phyloP scores from a whole-genome alignment of 2,329 filamentous ascomycete genomes.

The Diaporthe caulivora region DNA sequence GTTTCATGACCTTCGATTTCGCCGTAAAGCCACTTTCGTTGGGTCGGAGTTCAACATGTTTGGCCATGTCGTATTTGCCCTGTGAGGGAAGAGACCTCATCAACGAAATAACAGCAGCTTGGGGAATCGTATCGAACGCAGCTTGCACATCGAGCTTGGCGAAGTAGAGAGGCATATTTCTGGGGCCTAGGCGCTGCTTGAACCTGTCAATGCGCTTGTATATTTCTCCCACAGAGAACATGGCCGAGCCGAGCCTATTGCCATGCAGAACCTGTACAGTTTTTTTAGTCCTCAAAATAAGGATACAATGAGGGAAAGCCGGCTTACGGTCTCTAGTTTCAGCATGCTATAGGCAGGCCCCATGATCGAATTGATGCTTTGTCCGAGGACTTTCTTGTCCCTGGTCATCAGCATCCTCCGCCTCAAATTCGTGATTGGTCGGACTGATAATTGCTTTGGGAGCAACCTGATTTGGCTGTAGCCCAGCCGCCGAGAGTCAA shows the following conservation, averaged over 20 bases:
- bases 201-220: constrained; percentile 80
- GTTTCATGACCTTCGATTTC: constrained; percentile 54
- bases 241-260: constrained; percentile 77
- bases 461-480: constrained; percentile 84
- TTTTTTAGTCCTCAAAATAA: background rate
- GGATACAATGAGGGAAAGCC: background rate
- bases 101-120: constrained; percentile 77
- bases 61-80: constrained; percentile 76
- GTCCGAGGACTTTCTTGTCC: constrained; percentile 67
- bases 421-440: constrained; percentile 89
- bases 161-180: constrained; percentile 75
- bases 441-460: constrained; percentile 81
- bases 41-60: constrained; percentile 79
- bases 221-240: constrained; percentile 87
- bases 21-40: constrained; percentile 46
- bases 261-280: constrained; percentile 61
- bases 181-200: constrained; percentile 61
- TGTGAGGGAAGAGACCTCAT: constrained; percentile 69
- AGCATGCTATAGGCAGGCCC: constrained; percentile 82
- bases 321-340: constrained; percentile 78
- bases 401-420: constrained; percentile 67
- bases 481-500: constrained; percentile 76
- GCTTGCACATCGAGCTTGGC: constrained; percentile 92
- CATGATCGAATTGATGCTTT: constrained; percentile 74
- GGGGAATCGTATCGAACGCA: constrained; percentile 96